phyloP scores from a whole-genome alignment of 768 basidiomycete species.

The Mycena crocata region DNA sequence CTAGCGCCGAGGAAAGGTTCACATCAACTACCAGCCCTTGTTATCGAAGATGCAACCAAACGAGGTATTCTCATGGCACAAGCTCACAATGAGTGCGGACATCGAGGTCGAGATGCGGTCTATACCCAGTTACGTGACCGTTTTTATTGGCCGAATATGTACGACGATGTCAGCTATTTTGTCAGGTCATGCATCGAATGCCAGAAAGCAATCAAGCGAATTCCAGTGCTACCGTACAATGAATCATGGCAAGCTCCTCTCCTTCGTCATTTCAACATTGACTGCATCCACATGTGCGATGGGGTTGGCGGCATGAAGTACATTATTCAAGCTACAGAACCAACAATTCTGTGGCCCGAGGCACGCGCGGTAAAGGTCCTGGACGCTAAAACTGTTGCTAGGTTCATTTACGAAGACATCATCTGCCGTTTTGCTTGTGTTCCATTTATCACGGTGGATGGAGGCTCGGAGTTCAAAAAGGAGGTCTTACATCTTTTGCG shows the following conservation, averaged over 20 bases:
- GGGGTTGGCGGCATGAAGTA: constrained; percentile 37
- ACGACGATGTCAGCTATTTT: constrained; percentile 43
- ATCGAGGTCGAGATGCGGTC: constrained; percentile 36
- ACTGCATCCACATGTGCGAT: constrained; percentile 44
- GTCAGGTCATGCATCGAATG: constrained; percentile 48
- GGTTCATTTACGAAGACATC: constrained; percentile 46
- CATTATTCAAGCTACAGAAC: constrained; percentile 41
- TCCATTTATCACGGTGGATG: constrained; percentile 40
- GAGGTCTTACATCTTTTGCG: constrained; percentile 36
- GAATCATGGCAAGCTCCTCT: constrained; percentile 34
- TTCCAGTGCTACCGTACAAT: constrained; percentile 36
- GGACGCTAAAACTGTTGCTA: constrained; percentile 32
- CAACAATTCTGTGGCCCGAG: constrained; percentile 38
- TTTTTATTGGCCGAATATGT: constrained; percentile 53
- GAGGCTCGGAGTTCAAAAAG: constrained; percentile 45
- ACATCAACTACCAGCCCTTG: constrained; percentile 32
- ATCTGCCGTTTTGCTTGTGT: constrained; percentile 41
- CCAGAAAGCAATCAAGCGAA: constrained; percentile 37
- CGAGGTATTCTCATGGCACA: constrained; percentile 33
- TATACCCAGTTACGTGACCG: constrained; percentile 37
- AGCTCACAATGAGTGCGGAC: constrained; percentile 38
- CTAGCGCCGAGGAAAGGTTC: constrained; percentile 10
- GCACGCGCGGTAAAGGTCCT: constrained; percentile 27
- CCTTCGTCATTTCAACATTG: constrained; percentile 41
- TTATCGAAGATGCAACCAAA: constrained; percentile 30